These are phyloP conservation scores for Hysterium pulicare DNA, from an alignment of 2,329 filamentous ascomycete genomes.

Conservation along the genomic window DNA sequence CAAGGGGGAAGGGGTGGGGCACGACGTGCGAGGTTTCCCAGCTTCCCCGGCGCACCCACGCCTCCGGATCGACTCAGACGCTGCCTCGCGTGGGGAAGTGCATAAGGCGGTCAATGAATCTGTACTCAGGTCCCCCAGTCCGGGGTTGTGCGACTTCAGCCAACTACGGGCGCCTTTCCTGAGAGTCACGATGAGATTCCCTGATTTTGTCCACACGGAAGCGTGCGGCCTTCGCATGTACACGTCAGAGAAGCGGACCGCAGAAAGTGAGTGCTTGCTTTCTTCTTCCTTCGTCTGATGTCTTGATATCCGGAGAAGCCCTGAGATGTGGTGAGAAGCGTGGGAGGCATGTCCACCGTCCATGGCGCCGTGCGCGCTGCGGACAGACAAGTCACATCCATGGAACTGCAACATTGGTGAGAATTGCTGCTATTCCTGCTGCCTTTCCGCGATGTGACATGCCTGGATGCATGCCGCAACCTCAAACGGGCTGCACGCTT, in stretches of 20 bases:
- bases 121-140: not conserved
- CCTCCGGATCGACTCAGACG: not conserved
- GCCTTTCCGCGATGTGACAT: too few relatives aligned
- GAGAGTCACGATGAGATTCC: too few relatives aligned
- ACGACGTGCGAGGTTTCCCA: not conserved
- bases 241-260: not conserved
- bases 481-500: not conserved
- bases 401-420: not conserved
- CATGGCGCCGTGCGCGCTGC: not conserved
- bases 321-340: not conserved
- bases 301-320: too few relatives aligned
- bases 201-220: too few relatives aligned
- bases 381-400: not conserved
- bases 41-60: not conserved
- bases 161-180: too few relatives aligned
- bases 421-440: constrained; percentile 1
- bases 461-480: not conserved
- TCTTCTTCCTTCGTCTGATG: too few relatives aligned
- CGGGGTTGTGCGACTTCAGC: not conserved
- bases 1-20: not conserved
- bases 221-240: too few relatives aligned
- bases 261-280: not conserved
- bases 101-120: constrained; percentile 1
- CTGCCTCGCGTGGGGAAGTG: constrained; percentile 4
- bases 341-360: not conserved